Evolutionary conservation across 2,329 filamentous ascomycete species (phyloP), one percentile per base, ranked within the genome.

Genomic region (Colletotrichum filicis): DNA sequence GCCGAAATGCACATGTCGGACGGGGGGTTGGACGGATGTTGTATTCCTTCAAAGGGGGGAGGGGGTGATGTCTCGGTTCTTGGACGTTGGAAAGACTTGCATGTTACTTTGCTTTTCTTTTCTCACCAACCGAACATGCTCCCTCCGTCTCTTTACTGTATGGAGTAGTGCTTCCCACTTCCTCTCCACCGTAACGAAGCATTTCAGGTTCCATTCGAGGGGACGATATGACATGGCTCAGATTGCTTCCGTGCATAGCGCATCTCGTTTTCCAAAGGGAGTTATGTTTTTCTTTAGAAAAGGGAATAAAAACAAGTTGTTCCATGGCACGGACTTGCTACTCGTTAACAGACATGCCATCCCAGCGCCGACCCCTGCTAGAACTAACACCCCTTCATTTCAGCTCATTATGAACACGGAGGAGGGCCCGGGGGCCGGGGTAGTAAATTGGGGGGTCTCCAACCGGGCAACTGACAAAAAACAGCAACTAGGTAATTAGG

Each of bases 341-440:
- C 42, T 49, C 19, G 6, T 11, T 19, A 49, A 49, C n/a, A 30
- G 30, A 64, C 46, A n/a, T 35, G 46, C 28, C 46, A 24, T 7
- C 46, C 28, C n/a, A 22, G 37, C 30, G 49, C 24, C 32, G n/a
- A 32, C 35, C 46, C 42, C 57, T 58, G 32, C 24, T 22, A 19
- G n/a, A 35, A 26, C 6, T n/a, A 22, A 6, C 32, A 42, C 58
- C 66, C 61, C 28, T 70, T 70, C 62, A 70, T 66, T 70, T 70
- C 35, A 53, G 46, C 53, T 69, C 30, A 42, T 46, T n/a, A 66
- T 59, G 7, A 59, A 37, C n/a, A 30, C 24, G 58, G 60, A 59
- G 37, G 42, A 66, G 30, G 28, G 28, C 12, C 22, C 7, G 26
- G 14, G 42, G 19, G 42, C 14, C 6, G n/a, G 24, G 37, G 14